Evolutionary conservation across 495 filamentous ascomycete species (phyloP), one percentile per base, ranked within the genome.

Genomic region (Neurospora sp.): DNA sequence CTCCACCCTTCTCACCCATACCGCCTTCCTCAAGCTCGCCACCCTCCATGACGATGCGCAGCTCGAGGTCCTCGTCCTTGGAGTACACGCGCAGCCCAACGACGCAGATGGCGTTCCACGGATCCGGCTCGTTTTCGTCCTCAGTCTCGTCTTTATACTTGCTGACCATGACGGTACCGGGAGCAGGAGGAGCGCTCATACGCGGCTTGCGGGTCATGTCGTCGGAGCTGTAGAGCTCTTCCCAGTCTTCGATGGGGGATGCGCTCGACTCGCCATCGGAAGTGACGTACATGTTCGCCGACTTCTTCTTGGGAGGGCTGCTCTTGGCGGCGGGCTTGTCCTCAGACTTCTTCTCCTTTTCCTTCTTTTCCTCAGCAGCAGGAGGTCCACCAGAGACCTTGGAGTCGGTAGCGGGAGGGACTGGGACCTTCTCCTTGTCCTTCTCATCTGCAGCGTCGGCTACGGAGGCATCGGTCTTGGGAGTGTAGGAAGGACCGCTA

Each of bases 61-160:
- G 72, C 73, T 84, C 83, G 22, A 86, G 74, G 40, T 82, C 78
- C 44, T 84, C 79, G 74, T 86, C 85, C 75, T 83, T 83, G 18
- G 83, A 85, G 77, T 86, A 86, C 5, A 86, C 82, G 9, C 84
- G 82, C 74, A 86, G 79, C 2, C 85, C 84, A 2, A 86, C 81
- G 27, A 86, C 82, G 76, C 83, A 83, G 74, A 86, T 82, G 41
- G 84, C 84, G 69, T 86, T 86, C 85, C 85, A 86, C 40, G 85
- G 85, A 53, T 84, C 83, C 2, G 85, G 82, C 72, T 84, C 76
- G 39, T 79, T 81, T 69, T 84, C 83, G 71, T 87, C 85, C 5
- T 84, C 85, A 10, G 75, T 79, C 18, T 82, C 81, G 69, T 82
- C 81, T 20, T 75, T 75, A 69, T 82, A 81, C 74, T 84, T 83